Evolutionary conservation across 345 rosid genomes (phyloP).

Genomic region (Citrus mangshanensis): DNA sequence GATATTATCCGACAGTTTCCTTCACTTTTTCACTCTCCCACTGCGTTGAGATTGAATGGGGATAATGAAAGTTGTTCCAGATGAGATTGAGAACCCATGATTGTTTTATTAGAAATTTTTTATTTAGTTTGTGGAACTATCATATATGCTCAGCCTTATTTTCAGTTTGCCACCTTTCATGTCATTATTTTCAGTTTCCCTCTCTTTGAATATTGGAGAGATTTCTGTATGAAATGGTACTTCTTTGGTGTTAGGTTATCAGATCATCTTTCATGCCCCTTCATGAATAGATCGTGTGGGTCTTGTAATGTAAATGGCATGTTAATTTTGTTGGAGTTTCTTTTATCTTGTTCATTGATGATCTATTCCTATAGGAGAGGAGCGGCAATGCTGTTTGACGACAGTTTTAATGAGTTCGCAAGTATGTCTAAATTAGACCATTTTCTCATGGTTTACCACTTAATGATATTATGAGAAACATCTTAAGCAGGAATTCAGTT

Average conservation of each 20-base stretch:
- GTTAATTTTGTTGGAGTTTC: background rate
- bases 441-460: background rate
- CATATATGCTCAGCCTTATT: background rate
- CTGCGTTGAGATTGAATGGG: background rate
- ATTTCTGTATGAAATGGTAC: background rate
- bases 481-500: background rate
- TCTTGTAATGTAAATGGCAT: background rate
- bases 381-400: slow-evolving; percentile 36
- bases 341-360: background rate
- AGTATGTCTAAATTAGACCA: slow-evolving; percentile 23
- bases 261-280: background rate
- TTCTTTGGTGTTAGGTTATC: background rate
- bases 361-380: slow-evolving; percentile 25
- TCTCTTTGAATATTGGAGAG: background rate
- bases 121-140: background rate
- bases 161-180: background rate
- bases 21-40: background rate
- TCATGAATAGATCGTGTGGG: background rate
- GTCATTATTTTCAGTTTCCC: background rate
- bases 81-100: no score
- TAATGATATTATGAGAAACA: background rate
- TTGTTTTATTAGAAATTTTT: no score
- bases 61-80: no score
- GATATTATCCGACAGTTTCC: background rate
- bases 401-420: slow-evolving; percentile 42